Conservation (phyloP, 1,284 basidiomycete genomes). For the Tilletia walkeri region DNA sequence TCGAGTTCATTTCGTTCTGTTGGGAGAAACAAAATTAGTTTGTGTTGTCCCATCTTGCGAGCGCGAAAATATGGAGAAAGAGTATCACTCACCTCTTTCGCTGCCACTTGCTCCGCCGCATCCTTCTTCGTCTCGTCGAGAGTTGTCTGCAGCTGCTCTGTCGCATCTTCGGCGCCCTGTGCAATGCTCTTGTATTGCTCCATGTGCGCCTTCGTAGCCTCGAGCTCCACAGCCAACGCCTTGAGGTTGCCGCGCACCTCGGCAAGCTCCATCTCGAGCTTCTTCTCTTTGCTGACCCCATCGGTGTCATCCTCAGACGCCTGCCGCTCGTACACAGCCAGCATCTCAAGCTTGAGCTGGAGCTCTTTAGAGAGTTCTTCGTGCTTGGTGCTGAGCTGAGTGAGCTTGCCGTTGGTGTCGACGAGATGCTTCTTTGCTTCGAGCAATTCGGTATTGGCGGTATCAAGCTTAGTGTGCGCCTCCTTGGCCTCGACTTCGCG, state of each 20-base stretch:
- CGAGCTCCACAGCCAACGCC: slow-evolving; percentile 32
- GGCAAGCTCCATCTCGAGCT: slow-evolving; percentile 78
- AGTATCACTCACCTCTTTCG: slow-evolving; percentile 64
- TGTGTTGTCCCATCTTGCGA: slow-evolving; percentile 54
- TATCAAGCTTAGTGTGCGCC: slow-evolving; percentile 71
- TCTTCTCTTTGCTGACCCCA: slow-evolving; percentile 67
- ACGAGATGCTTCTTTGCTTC: slow-evolving; percentile 72
- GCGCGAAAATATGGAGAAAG: neutral
- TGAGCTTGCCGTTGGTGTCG: slow-evolving; percentile 74
- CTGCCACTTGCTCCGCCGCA: slow-evolving; percentile 51
- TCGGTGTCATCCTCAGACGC: slow-evolving; percentile 18
- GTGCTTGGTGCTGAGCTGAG: slow-evolving; percentile 74
- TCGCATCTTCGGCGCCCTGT: slow-evolving; percentile 73
- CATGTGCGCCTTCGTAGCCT: slow-evolving; percentile 66
- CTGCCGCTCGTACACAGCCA: slow-evolving; percentile 79
- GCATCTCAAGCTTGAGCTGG: slow-evolving; percentile 75
- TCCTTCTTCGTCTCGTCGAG: slow-evolving; percentile 68
- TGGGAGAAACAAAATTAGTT: slow-evolving; percentile 30
- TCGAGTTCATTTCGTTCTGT: slow-evolving; percentile 68
- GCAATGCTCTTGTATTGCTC: slow-evolving; percentile 81
- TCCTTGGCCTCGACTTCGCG: slow-evolving; percentile 78
- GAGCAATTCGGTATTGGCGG: slow-evolving; percentile 68
- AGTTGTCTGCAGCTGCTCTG: slow-evolving; percentile 68
- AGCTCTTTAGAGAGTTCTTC: slow-evolving; percentile 70
- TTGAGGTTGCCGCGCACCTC: slow-evolving; percentile 54